Evolutionary conservation across 228 moss, liverwort and hornwort genomes (phyloP).

Genomic region (Sphagnum magellanicum): DNA sequence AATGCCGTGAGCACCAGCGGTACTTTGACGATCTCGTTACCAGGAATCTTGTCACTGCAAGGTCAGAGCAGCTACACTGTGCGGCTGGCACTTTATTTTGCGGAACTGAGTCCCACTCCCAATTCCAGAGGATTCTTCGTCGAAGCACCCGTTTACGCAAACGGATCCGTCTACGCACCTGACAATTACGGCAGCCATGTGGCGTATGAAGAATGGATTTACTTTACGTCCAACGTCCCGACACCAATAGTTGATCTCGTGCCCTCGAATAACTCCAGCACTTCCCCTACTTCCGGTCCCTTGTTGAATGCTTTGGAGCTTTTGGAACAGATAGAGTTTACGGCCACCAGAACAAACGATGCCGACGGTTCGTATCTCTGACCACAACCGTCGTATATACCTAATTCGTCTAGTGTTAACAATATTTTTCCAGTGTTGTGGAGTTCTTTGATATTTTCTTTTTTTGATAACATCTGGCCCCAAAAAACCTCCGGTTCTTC

Average conservation of each 20-base stretch:
- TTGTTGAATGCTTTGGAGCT: conserved; percentile 16
- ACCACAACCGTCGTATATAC: too few relatives aligned
- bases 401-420: too few relatives aligned
- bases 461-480: too few relatives aligned
- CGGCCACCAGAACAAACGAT: conserved; percentile 1
- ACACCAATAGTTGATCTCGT: conserved; percentile 6
- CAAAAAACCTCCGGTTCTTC: too few relatives aligned
- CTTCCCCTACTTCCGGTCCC: background rate
- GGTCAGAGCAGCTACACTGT: background rate
- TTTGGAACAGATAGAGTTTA: background rate
- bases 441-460: too few relatives aligned
- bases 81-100: conserved; percentile 6
- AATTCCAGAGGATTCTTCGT: background rate
- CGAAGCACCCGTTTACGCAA: background rate
- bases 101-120: conserved; percentile 19
- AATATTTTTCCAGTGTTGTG: too few relatives aligned
- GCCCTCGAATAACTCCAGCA: background rate
- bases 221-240: conserved; percentile 19
- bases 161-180: background rate
- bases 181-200: conserved; percentile 7
- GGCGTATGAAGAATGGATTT: conserved; percentile 8
- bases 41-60: background rate
- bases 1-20: conserved; percentile 18
- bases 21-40: conserved; percentile 6
- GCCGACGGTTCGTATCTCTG: conserved; percentile 2